Evolutionary conservation across 306 rosid genomes (phyloP), one percentile per base, ranked within the genome.

Genomic region (Macrotyloma uniflorum): DNA sequence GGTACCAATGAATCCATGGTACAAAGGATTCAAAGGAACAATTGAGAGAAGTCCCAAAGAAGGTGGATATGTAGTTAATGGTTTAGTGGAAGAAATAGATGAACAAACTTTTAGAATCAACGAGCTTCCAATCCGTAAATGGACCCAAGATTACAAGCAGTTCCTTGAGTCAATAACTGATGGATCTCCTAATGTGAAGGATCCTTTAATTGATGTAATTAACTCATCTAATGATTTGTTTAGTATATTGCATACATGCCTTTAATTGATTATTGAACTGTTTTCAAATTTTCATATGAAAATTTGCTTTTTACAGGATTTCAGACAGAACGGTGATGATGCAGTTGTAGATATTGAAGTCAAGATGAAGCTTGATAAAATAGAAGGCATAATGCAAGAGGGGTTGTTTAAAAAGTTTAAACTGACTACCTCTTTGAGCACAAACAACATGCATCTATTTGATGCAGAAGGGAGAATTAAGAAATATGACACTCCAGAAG

Each of bases 1-100:
- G 90, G 57, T 81, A 54, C 97, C 98, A 51, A 95, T 95, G 98
- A 91, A 89, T 91, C 98, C 98, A n/a, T 95, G 98, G 98, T 95
- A 92, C 74, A 77, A 88, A 86, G 97, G 98, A 58, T 95, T 87
- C 67, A 86, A 70, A 81, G 98, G 98, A 70, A 67, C 32, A 45
- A 92, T 92, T 20, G 97, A 87, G 87, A 95, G 83, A 75, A 85
- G 82, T 35, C 85, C 87, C 1, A 95, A 88, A 83, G 98, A 91
- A 57, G 87, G 85, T 32, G 90, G 90, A 22, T 95, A 89, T 79
- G 68, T 62, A 6, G 84, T 89, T n/a, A 89, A 88, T 82, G 98
- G 98, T 9, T 45, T 15, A 46, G 42, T 88, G 47, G 95, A 79
- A 75, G 98, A 91, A 76, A 81, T 86, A 58, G 75, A 86, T 50